phyloP scores from a whole-genome alignment of 495 filamentous ascomycete genomes.

The Xylaria longipes region DNA sequence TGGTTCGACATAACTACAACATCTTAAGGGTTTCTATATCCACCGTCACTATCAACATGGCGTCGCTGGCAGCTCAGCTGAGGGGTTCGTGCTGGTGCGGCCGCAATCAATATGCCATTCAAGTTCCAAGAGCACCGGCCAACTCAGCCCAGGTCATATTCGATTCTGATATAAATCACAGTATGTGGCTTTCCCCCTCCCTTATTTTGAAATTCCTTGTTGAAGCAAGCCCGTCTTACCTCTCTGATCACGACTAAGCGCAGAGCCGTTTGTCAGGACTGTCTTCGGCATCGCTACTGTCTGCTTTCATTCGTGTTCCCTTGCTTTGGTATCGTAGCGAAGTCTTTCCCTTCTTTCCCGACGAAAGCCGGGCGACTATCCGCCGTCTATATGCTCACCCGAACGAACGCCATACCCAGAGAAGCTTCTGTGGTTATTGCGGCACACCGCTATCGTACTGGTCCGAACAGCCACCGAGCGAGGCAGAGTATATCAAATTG shows the following conservation, averaged over 20 bases:
- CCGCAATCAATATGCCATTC: slow-evolving; percentile 79
- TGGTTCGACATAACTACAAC: background rate
- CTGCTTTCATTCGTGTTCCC: slow-evolving; percentile 81
- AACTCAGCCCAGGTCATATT: slow-evolving; percentile 71
- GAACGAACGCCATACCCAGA: slow-evolving; percentile 63
- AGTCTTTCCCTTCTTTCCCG: slow-evolving; percentile 74
- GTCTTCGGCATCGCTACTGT: slow-evolving; percentile 70
- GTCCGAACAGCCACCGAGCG: slow-evolving; percentile 70
- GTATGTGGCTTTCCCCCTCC: slow-evolving; percentile 56
- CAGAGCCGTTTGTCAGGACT: slow-evolving; percentile 56
- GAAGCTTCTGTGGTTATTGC: slow-evolving; percentile 90
- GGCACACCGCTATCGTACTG: slow-evolving; percentile 82
- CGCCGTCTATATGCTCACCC: slow-evolving; percentile 71
- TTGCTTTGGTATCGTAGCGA: slow-evolving; percentile 74
- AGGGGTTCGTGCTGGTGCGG: slow-evolving; percentile 84
- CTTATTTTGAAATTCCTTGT: slow-evolving; percentile 7
- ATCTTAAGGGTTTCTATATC: background rate
- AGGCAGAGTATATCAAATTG: slow-evolving; percentile 76
- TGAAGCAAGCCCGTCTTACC: background rate
- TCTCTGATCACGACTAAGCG: slow-evolving; percentile 13
- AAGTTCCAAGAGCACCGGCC: slow-evolving; percentile 63
- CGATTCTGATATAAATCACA: slow-evolving; percentile 66
- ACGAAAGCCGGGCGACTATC: slow-evolving; percentile 77
- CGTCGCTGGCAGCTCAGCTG: slow-evolving; percentile 49
- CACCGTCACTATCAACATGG: slow-evolving; percentile 12